These are phyloP conservation scores for Calonectria pteridis DNA, from an alignment of 2,329 filamentous ascomycete genomes.

Conservation along the genomic window DNA sequence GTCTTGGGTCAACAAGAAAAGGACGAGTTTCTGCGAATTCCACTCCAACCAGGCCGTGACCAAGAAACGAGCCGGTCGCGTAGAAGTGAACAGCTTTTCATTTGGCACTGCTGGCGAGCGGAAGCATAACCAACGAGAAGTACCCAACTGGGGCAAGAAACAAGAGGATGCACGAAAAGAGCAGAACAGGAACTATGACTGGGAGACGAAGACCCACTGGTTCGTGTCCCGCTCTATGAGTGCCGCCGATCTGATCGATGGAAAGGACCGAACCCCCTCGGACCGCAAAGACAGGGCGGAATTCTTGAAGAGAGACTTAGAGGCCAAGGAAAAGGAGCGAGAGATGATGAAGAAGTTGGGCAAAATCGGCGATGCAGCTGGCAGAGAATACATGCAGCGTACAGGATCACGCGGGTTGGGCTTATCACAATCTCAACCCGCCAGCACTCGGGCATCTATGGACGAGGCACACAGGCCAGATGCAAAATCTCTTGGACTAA, in stretches of 20 bases:
- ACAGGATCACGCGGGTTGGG: constrained; percentile 37
- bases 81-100: constrained; percentile 79
- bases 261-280: constrained; percentile 68
- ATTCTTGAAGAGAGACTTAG: constrained; percentile 72
- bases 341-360: constrained; percentile 78
- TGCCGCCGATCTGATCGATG: constrained; percentile 74
- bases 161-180: constrained; percentile 32
- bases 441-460: constrained; percentile 32
- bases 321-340: constrained; percentile 77
- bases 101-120: constrained; percentile 59
- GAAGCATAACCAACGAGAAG: constrained; percentile 48
- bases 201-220: constrained; percentile 68
- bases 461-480: constrained; percentile 54
- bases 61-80: constrained; percentile 73
- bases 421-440: constrained; percentile 33
- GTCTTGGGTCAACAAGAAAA: constrained; percentile 87
- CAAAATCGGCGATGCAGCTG: constrained; percentile 73
- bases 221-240: constrained; percentile 65
- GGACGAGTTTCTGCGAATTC: constrained; percentile 92
- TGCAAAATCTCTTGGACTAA: constrained; percentile 53
- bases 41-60: constrained; percentile 87
- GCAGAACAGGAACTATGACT: constrained; percentile 61
- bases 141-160: constrained; percentile 30
- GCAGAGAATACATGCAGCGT: constrained; percentile 76
- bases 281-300: constrained; percentile 75